Conservation (phyloP, 139 green algal genomes). For the Coccomyxa sp. region DNA sequence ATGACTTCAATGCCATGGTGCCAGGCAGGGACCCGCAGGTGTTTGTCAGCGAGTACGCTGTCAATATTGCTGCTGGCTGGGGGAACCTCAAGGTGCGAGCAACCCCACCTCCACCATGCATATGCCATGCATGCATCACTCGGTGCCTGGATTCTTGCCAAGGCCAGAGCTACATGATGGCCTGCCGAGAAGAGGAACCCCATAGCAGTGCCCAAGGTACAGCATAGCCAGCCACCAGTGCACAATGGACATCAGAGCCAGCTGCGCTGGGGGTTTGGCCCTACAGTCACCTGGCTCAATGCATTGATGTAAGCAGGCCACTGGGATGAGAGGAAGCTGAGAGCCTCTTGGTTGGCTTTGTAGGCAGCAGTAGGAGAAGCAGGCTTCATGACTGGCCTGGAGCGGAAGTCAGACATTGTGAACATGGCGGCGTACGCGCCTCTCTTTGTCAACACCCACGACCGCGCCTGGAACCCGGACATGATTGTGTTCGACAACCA, state of each 20-base stretch:
- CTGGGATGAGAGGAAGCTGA: background rate
- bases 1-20: conserved; percentile 6
- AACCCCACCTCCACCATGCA: too few relatives aligned
- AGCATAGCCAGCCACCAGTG: too few relatives aligned
- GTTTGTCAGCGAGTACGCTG: conserved; percentile 39
- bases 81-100: conserved; percentile 33
- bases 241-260: too few relatives aligned
- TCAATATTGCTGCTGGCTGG: conserved; percentile 29
- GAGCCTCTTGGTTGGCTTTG: background rate
- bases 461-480: conserved; percentile 43
- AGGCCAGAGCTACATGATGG: too few relatives aligned
- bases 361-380: conserved; percentile 57
- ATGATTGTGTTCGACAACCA: conserved; percentile 53
- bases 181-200: too few relatives aligned
- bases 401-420: conserved; percentile 53
- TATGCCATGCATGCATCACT: too few relatives aligned
- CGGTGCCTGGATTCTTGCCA: too few relatives aligned
- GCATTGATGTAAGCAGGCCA: background rate
- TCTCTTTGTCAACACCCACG: conserved; percentile 51
- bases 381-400: conserved; percentile 67
- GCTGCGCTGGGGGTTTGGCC: too few relatives aligned
- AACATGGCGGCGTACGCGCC: conserved; percentile 61
- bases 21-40: background rate
- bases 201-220: too few relatives aligned
- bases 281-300: background rate